phyloP scores from a whole-genome alignment of 306 rosid genomes.

The Prunus dulcis region DNA sequence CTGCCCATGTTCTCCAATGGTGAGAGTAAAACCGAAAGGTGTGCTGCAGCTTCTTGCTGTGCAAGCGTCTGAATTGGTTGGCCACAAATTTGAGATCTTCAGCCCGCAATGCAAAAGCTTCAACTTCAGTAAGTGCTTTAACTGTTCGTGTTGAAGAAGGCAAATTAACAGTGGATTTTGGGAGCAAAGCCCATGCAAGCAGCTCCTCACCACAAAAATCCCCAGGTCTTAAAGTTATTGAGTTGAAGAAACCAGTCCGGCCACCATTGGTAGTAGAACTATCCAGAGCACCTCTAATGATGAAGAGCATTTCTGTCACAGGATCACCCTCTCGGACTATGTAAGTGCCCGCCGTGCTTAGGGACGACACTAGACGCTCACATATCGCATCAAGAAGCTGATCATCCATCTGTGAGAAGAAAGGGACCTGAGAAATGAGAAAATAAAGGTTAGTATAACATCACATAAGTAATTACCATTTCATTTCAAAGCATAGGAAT shows the following conservation, averaged over 20 bases:
- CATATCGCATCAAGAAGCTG: constrained; percentile 96
- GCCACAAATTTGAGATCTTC: constrained; percentile 98
- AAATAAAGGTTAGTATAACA: constrained; percentile 18
- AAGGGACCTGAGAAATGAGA: constrained; percentile 70
- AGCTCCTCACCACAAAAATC: constrained; percentile 98
- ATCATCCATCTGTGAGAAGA: constrained; percentile 97
- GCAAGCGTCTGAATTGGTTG: constrained; percentile 90
- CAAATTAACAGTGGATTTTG: constrained; percentile 75
- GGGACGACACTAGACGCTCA: constrained; percentile 83
- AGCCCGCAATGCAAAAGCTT: constrained; percentile 91
- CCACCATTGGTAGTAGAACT: constrained; percentile 97
- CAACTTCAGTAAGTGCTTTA: constrained; percentile 70
- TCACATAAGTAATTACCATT: neutral
- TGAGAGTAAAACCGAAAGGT: constrained; percentile 92
- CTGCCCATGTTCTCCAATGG: constrained; percentile 99
- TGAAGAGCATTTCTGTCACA: constrained; percentile 83
- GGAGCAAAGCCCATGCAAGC: constrained; percentile 93
- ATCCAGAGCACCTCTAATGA: constrained; percentile 86
- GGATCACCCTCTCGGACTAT: constrained; percentile 98
- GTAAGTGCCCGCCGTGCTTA: constrained; percentile 85
- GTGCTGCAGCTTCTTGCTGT: constrained; percentile 97
- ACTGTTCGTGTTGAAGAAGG: constrained; percentile 95
- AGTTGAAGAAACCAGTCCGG: constrained; percentile 90
- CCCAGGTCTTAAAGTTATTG: constrained; percentile 81
- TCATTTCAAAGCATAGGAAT: neutral